Evolutionary conservation across 2,329 filamentous ascomycete genomes (phyloP).

Genomic region (Ilyonectria sp.): DNA sequence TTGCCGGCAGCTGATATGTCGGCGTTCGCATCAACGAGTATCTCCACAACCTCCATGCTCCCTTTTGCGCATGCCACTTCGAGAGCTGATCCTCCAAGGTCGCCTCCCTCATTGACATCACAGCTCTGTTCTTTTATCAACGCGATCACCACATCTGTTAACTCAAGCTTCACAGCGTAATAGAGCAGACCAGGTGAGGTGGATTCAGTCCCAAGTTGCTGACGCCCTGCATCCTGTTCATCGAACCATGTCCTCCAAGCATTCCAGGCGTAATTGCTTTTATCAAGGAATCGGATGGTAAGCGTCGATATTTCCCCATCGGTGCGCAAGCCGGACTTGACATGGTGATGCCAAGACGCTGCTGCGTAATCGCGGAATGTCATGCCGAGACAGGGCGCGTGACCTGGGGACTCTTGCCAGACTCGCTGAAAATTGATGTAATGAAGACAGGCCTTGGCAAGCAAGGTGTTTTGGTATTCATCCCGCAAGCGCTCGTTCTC

Average conservation of each 20-base stretch:
- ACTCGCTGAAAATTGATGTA: not conserved
- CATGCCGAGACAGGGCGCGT: not conserved
- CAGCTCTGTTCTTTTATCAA: too few relatives aligned
- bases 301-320: not conserved
- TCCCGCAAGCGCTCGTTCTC: not conserved
- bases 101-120: too few relatives aligned
- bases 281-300: conserved; percentile 7
- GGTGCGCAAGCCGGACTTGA: conserved; percentile 5
- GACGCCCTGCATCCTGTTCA: not conserved
- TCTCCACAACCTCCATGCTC: too few relatives aligned
- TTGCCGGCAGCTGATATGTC: too few relatives aligned
- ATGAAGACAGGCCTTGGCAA: not conserved
- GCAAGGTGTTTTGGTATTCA: not conserved
- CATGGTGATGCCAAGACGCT: conserved; percentile 4
- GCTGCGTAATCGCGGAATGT: conserved; percentile 10
- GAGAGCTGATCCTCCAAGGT: too few relatives aligned
- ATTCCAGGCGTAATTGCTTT: not conserved
- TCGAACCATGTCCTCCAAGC: not conserved
- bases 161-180: not conserved
- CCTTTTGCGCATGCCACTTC: too few relatives aligned
- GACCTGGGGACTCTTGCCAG: conserved; percentile 1
- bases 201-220: not conserved
- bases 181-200: not conserved
- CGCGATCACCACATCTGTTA: too few relatives aligned
- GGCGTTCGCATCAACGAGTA: too few relatives aligned